Evolutionary conservation across 2,329 filamentous ascomycete genomes (phyloP).

Genomic region (Cercospora sp.): DNA sequence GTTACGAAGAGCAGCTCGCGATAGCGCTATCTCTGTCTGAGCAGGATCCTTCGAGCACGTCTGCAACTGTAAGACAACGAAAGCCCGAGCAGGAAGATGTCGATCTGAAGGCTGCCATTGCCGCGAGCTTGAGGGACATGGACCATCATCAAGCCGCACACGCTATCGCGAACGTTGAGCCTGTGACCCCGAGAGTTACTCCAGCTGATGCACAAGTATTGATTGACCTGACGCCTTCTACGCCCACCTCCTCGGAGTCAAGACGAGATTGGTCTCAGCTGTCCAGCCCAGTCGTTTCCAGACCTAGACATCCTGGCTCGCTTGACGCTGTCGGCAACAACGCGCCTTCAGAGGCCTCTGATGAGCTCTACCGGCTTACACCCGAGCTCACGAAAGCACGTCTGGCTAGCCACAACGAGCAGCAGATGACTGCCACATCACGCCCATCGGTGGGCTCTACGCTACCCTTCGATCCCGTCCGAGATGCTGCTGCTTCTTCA

Average conservation of each 20-base stretch:
- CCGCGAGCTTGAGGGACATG: slow-evolving; percentile 38
- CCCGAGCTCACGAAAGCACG: slow-evolving; percentile 37
- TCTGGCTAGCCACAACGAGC: slow-evolving; percentile 31
- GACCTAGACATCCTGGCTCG: slow-evolving; percentile 16
- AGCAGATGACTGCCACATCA: slow-evolving; percentile 12
- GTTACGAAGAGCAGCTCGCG: slow-evolving; percentile 41
- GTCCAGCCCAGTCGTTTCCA: slow-evolving; percentile 21
- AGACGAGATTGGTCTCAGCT: slow-evolving; percentile 25
- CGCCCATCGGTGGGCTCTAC: slow-evolving; percentile 10
- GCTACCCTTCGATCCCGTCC: slow-evolving; percentile 36
- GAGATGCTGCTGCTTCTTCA: slow-evolving; percentile 31
- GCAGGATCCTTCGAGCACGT: slow-evolving; percentile 33
- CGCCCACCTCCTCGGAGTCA: slow-evolving; percentile 22
- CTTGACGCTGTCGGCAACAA: background rate
- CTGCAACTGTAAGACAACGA: slow-evolving; percentile 27
- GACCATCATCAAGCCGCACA: slow-evolving; percentile 32
- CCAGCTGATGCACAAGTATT: slow-evolving; percentile 25
- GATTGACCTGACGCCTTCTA: slow-evolving; percentile 33
- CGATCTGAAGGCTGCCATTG: slow-evolving; percentile 38
- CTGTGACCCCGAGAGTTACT: slow-evolving; percentile 20
- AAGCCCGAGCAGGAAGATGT: slow-evolving; percentile 31
- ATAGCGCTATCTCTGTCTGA: slow-evolving; percentile 41
- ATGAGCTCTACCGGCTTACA: slow-evolving; percentile 39
- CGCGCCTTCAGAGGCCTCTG: slow-evolving; percentile 22
- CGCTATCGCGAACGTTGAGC: slow-evolving; percentile 23